Base-by-base conservation (phyloP, 1,139 yeast genomes). In the Diutina sp. region DNA sequence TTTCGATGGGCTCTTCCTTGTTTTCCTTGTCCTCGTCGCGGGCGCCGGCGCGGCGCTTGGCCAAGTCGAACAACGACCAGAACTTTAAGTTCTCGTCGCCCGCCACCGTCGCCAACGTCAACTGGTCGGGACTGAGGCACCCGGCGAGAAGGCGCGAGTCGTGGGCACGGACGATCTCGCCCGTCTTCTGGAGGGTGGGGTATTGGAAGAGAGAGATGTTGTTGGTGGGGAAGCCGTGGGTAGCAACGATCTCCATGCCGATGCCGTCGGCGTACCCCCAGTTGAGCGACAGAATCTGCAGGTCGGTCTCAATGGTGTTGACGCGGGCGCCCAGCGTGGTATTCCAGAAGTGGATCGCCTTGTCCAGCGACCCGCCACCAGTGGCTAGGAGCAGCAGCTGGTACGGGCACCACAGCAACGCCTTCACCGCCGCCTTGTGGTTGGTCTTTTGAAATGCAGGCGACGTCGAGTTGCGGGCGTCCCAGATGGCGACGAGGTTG, bases 11-110 rank as follows among this genome's bases (percentile, higher is more conserved):
- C 35, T 50, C 53, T 16, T 32, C 44, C 53, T 50, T 50, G 21
- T 50, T 32, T 21, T 32, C 44, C 28, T 50, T 50, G n/a, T 50
- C 53, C 11, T 50, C 53, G 32, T 50, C 44, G n/a, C 11, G 44
- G 21, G 53, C 21, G 41, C 41, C 41, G 11, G 32, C 25, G 35
- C 53, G 25, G 12, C 51, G 29, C 51, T 47, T 47, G 16, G 32
- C 53, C 50, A 18, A n/a, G 44, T 91, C 97, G 70, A 90, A 93
- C 35, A 95, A 78, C 63, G 89, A 86, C 95, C 96, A 95, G 72
- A 95, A 93, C 72, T 93, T 93, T 65, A 95, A 78, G 69, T 91
- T 93, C 69, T 95, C 99, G 70, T 95, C 99, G 6, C 96, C 95
- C 1, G 98, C 96, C 56, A 93, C 90, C 0, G 99, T 93, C 1